Percentiles rank a stretch among this genome's conserved stretches.
Evolutionary conservation across 78 protist species (phyloP).

Genomic region (Dictyostelium brefeldianum): DNA sequence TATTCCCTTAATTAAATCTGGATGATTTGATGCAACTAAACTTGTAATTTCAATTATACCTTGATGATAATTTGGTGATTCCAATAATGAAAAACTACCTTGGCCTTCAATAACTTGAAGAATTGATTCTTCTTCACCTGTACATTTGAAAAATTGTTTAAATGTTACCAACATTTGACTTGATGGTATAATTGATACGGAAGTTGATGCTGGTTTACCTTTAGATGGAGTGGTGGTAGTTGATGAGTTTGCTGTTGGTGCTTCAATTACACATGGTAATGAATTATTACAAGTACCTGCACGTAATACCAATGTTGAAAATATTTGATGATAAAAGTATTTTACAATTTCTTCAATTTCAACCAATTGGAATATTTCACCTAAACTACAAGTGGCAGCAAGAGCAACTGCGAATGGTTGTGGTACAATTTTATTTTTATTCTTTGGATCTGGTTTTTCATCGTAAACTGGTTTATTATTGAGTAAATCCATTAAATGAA

Average conservation of each 20-base stretch:
- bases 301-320: constrained; percentile 58
- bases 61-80: constrained; percentile 9
- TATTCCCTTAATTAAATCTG: constrained; percentile 43
- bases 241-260: constrained; percentile 28
- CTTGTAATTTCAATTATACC: constrained; percentile 34
- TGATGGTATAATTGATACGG: constrained; percentile 31
- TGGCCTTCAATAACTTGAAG: constrained; percentile 23
- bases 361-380: constrained; percentile 75
- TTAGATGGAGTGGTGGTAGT: constrained; percentile 1
- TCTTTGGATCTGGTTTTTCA: constrained; percentile 76
- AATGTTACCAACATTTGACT: constrained; percentile 70
- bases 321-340: constrained; percentile 47
- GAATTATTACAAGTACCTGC: constrained; percentile 71
- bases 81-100: constrained; percentile 35
- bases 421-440: constrained; percentile 62
- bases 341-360: constrained; percentile 44
- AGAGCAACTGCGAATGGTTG: constrained; percentile 35
- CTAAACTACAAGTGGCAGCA: constrained; percentile 85
- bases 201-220: constrained; percentile 8
- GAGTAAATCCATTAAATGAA: constrained; percentile 68
- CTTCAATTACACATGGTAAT: constrained; percentile 20
- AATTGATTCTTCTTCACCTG: constrained; percentile 39
- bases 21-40: constrained; percentile 50
- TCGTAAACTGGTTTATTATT: constrained; percentile 81
- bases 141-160: constrained; percentile 61